Percentiles rank a stretch among this genome's conserved stretches.
phyloP scores from a whole-genome alignment of 495 filamentous ascomycete species.

The Bacidia rubella region DNA sequence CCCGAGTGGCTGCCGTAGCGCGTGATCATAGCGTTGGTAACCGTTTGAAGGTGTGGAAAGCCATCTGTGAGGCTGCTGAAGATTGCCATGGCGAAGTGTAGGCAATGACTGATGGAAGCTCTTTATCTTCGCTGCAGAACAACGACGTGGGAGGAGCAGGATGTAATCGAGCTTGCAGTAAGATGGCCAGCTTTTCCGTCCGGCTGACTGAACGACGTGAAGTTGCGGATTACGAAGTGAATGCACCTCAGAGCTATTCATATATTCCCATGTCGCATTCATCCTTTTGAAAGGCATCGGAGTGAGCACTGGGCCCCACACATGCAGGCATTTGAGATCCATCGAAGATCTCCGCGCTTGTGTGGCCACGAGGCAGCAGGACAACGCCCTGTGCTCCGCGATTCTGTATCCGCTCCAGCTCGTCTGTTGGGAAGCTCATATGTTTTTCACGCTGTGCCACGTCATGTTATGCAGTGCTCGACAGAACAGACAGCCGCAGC shows the following conservation, averaged over 20 bases:
- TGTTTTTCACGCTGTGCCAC: not conserved
- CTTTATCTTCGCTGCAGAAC: too few species aligned
- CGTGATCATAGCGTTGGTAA: constrained; percentile 1
- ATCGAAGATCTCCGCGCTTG: not conserved
- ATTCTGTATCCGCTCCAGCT: not conserved
- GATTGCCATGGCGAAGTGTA: constrained; percentile 1
- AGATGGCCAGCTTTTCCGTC: not conserved
- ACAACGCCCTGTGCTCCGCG: not conserved
- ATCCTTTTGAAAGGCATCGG: not conserved
- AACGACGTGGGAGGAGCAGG: too few species aligned
- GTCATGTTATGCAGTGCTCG: not conserved
- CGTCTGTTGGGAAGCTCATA: not conserved
- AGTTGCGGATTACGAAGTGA: too few species aligned
- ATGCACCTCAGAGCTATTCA: not conserved
- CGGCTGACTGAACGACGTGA: not conserved
- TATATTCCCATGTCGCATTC: not conserved
- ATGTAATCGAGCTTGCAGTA: constrained; percentile 3
- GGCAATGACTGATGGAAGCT: too few species aligned
- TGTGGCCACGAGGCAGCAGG: not conserved
- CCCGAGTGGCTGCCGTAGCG: constrained; percentile 1
- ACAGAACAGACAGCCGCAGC: not conserved
- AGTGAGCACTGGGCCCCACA: not conserved
- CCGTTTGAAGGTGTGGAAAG: not conserved
- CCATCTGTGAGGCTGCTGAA: constrained; percentile 4
- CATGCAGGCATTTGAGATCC: not conserved